Percentiles rank a stretch among this genome's conserved stretches.
phyloP scores from a whole-genome alignment of 345 rosid species.

The Atalantia buxifolia region DNA sequence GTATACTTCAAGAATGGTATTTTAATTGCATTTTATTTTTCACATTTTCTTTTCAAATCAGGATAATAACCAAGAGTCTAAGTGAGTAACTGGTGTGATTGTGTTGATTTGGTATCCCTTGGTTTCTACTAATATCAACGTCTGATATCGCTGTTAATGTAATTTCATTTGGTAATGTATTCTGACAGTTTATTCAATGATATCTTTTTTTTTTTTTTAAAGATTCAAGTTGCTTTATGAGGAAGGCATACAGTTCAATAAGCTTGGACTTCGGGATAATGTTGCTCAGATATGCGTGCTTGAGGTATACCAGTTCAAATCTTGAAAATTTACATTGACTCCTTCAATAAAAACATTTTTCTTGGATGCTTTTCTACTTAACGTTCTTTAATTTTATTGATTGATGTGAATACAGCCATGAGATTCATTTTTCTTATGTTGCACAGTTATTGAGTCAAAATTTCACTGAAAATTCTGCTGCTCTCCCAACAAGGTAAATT shows the following conservation, averaged over 20 bases:
- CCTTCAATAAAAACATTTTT: background rate
- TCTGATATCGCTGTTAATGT: background rate
- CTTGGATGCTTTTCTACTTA: background rate
- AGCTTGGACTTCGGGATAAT: conserved; percentile 88
- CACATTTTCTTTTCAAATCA: background rate
- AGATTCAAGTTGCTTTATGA: conserved; percentile 90
- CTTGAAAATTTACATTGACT: background rate
- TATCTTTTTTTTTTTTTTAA: conserved; percentile 13
- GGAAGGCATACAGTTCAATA: conserved; percentile 76
- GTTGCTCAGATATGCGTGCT: conserved; percentile 97
- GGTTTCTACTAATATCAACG: background rate
- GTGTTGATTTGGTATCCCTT: background rate
- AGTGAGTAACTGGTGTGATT: background rate
- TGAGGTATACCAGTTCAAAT: conserved; percentile 49
- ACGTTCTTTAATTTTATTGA: background rate
- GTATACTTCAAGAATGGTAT: background rate
- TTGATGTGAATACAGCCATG: background rate
- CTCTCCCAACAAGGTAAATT: conserved; percentile 48
- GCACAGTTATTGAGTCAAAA: conserved; percentile 44
- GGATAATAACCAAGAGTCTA: background rate
- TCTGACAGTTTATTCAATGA: conserved; percentile 18
- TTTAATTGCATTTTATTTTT: background rate
- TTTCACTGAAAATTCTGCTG: conserved; percentile 23
- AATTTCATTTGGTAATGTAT: conserved; percentile 11
- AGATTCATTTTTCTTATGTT: conserved; percentile 11